Evolutionary conservation across 331 rosid species (phyloP), one percentile per base, ranked within the genome.

Genomic region (Telfairia occidentalis): DNA sequence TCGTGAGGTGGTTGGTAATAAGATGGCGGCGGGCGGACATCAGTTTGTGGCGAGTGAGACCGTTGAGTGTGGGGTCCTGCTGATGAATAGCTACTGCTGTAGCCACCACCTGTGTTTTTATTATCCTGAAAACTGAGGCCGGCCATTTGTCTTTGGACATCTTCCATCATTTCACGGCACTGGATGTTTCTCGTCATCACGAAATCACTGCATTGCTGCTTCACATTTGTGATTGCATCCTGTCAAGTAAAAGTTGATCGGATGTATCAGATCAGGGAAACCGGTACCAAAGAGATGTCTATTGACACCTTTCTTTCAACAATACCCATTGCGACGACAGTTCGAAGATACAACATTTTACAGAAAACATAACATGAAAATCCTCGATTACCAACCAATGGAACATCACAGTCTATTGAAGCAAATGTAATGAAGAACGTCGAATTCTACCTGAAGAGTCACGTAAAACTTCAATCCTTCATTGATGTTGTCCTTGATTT

Each of bases 171-270:
- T 84, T 95, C 98, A 37, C 92, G 85, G 86, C 97, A 88, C 79
- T 95, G 98, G 78, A 91, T 91, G 87, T 90, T 95, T 86, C 98
- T 87, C 12, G 98, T 95, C 98, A 95, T 95, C 61, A 87, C 86
- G 61, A 91, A 95, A 85, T 95, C 98, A 63, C 84, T 90, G 85
- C 98, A 87, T 81, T 95, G 98, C 87, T 95, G 98, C 89, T 91
- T 95, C 66, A 90, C 92, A 76, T 91, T 92, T 10, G 92, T 88
- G 83, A 95, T 90, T 34, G 97, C 98, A 74, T 92, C 98, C 98
- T 95, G 84, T 76, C 16, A 54, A 81, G 61, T 60, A 86, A 42
- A 54, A 61, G 57, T 42, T 15, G 12, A 24, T 69, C 24, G 2
- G 2, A 38, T 5, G 23, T 42, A 9, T 24, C 11, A 26, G 74